phyloP scores from a whole-genome alignment of 1,284 basidiomycete species.

The Cutaneotrichosporon cutaneum region DNA sequence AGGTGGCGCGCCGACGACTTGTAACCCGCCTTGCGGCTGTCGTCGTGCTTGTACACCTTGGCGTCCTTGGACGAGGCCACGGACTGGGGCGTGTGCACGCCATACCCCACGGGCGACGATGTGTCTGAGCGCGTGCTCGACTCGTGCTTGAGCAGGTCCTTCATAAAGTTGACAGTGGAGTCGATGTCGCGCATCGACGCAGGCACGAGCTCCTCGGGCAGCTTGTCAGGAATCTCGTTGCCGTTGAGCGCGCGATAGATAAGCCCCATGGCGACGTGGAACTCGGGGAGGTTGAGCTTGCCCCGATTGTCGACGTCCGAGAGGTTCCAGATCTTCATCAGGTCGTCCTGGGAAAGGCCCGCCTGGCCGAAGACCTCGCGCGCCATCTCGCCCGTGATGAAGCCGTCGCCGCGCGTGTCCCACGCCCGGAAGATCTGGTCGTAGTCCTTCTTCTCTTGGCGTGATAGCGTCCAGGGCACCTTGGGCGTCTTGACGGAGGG shows the following conservation, averaged over 20 bases:
- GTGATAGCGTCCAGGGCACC: slow-evolving; percentile 83
- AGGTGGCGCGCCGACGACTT: slow-evolving; percentile 84
- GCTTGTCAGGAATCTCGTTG: slow-evolving; percentile 79
- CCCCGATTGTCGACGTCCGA: slow-evolving; percentile 88
- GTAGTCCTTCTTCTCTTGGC: slow-evolving; percentile 94
- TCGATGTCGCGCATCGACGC: slow-evolving; percentile 90
- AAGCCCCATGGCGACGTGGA: slow-evolving; percentile 97
- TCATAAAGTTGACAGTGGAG: slow-evolving; percentile 86
- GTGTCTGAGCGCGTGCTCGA: slow-evolving; percentile 60
- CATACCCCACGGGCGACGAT: slow-evolving; percentile 57
- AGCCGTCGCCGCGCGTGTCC: slow-evolving; percentile 74
- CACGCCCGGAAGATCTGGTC: slow-evolving; percentile 96
- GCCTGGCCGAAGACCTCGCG: slow-evolving; percentile 94
- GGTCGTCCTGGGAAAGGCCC: slow-evolving; percentile 81
- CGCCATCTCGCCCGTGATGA: slow-evolving; percentile 82
- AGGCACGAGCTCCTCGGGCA: slow-evolving; percentile 87
- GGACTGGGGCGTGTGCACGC: slow-evolving; percentile 55
- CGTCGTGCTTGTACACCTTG: slow-evolving; percentile 86
- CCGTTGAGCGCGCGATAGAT: slow-evolving; percentile 95
- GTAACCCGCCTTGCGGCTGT: slow-evolving; percentile 62
- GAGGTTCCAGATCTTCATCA: slow-evolving; percentile 92
- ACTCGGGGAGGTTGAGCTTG: slow-evolving; percentile 91
- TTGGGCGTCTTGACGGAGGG: slow-evolving; percentile 69
- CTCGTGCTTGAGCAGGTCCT: slow-evolving; percentile 86
- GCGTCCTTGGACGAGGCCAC: slow-evolving; percentile 72